phyloP scores from a whole-genome alignment of 2,329 filamentous ascomycete species.

The Calycina herbarum region DNA sequence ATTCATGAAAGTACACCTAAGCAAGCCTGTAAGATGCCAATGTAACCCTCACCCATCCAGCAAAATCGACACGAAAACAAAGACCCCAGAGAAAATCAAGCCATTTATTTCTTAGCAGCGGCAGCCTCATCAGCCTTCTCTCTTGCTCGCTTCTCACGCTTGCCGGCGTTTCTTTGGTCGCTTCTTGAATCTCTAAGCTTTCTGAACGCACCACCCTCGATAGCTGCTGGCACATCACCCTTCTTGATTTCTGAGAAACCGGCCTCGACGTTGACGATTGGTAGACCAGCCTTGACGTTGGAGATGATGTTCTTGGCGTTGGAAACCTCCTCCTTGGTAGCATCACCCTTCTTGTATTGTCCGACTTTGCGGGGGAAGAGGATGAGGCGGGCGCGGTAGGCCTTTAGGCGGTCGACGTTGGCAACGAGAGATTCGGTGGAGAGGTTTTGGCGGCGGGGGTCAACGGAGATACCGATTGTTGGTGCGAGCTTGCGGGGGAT shows the following conservation, averaged over 20 bases:
- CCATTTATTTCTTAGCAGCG: conserved; percentile 76
- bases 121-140: conserved; percentile 81
- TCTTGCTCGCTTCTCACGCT: conserved; percentile 89
- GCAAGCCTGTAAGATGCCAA: conserved; percentile 36
- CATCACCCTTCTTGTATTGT: conserved; percentile 91
- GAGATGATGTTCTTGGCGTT: conserved; percentile 60
- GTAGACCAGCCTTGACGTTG: conserved; percentile 61
- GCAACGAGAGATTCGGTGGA: conserved; percentile 89
- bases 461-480: conserved; percentile 96
- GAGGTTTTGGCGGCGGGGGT: conserved; percentile 94
- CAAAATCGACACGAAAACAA: conserved; percentile 33
- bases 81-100: conserved; percentile 34
- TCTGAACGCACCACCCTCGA: conserved; percentile 83
- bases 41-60: conserved; percentile 34
- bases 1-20: conserved; percentile 41
- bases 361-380: conserved; percentile 95
- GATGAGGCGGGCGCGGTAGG: conserved; percentile 94
- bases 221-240: conserved; percentile 71
- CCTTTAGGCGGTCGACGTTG: conserved; percentile 98
- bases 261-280: conserved; percentile 67
- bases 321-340: conserved; percentile 75
- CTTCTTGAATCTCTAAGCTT: conserved; percentile 81
- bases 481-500: conserved; percentile 91
- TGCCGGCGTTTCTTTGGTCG: conserved; percentile 78
- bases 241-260: conserved; percentile 76